phyloP scores from a whole-genome alignment of 1,139 yeast species.

The Nakaseomyces delphensis region DNA sequence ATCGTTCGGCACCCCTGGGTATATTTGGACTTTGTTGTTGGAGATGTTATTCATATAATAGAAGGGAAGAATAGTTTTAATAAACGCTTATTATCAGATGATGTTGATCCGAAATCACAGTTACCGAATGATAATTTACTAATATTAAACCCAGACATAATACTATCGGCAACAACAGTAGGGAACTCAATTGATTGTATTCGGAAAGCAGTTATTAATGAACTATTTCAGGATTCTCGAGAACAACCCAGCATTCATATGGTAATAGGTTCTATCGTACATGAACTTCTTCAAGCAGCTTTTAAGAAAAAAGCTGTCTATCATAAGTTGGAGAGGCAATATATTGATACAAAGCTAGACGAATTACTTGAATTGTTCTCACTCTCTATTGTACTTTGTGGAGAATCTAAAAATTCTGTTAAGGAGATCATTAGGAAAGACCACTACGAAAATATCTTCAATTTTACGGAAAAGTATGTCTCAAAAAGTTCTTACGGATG shows the following conservation, averaged over 20 bases:
- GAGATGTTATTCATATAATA: slow-evolving; percentile 58
- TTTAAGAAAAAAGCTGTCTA: slow-evolving; percentile 37
- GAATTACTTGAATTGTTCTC: slow-evolving; percentile 37
- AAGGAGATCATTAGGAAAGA: slow-evolving; percentile 37
- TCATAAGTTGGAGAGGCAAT: slow-evolving; percentile 30
- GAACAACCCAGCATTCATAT: slow-evolving; percentile 53
- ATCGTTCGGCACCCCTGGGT: slow-evolving; percentile 46
- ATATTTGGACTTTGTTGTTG: slow-evolving; percentile 35
- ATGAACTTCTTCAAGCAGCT: slow-evolving; percentile 66
- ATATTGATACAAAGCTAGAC: slow-evolving; percentile 41
- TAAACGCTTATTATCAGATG: slow-evolving; percentile 27
- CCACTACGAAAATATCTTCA: slow-evolving; percentile 50
- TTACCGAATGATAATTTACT: slow-evolving; percentile 49
- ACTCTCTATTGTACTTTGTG: slow-evolving; percentile 51
- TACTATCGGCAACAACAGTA: slow-evolving; percentile 73
- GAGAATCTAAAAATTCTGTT: slow-evolving; percentile 42
- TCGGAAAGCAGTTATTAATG: slow-evolving; percentile 56
- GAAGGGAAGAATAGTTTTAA: slow-evolving; percentile 35
- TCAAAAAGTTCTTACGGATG: slow-evolving; percentile 22
- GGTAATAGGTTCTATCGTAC: slow-evolving; percentile 72
- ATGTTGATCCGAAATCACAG: slow-evolving; percentile 39
- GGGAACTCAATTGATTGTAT: slow-evolving; percentile 70
- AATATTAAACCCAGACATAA: slow-evolving; percentile 73
- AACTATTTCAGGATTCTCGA: slow-evolving; percentile 42
- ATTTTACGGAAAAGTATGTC: slow-evolving; percentile 52